Percentiles rank a stretch among this genome's conserved stretches.
These are phyloP conservation scores for Lasiosphaeria ovina DNA, from an alignment of 495 filamentous ascomycete genomes.

Conservation along the genomic window DNA sequence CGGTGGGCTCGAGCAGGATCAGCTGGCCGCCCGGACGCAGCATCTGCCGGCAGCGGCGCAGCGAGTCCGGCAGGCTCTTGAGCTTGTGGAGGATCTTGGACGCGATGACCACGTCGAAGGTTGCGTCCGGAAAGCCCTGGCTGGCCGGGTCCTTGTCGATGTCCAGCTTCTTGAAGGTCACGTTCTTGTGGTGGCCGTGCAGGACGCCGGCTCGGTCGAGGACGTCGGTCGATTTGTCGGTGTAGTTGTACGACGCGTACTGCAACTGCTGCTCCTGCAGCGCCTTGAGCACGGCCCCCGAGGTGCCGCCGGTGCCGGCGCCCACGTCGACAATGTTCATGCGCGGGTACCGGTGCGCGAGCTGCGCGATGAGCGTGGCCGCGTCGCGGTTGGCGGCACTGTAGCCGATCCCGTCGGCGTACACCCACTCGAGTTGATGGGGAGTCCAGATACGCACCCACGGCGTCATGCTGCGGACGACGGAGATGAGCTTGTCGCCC, in stretches of 20 bases:
- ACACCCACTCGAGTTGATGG: not conserved
- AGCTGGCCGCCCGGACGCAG: conserved; percentile 56
- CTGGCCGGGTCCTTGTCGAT: conserved; percentile 34
- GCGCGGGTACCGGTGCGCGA: conserved; percentile 43
- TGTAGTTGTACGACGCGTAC: conserved; percentile 43
- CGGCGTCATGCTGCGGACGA: not conserved
- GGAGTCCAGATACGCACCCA: not conserved
- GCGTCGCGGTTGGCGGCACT: conserved; percentile 18
- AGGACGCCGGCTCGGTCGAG: conserved; percentile 33
- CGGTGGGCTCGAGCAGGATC: conserved; percentile 45
- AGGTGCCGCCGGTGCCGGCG: conserved; percentile 43
- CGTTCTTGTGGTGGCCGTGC: conserved; percentile 31
- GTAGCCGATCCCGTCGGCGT: conserved; percentile 27
- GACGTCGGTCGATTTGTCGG: conserved; percentile 43
- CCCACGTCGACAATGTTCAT: conserved; percentile 53
- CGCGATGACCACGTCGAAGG: conserved; percentile 54
- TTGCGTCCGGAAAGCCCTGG: conserved; percentile 43
- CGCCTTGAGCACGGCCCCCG: not conserved
- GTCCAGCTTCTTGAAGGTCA: conserved; percentile 44
- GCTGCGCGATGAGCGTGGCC: conserved; percentile 28
- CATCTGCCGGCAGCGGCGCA: conserved; percentile 41
- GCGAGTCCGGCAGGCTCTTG: conserved; percentile 29
- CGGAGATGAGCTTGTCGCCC: not conserved
- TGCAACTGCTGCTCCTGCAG: not conserved
- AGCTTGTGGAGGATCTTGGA: conserved; percentile 51